Evolutionary conservation across 305 asterid species (phyloP).

Genomic region (Fraxinus greggii): DNA sequence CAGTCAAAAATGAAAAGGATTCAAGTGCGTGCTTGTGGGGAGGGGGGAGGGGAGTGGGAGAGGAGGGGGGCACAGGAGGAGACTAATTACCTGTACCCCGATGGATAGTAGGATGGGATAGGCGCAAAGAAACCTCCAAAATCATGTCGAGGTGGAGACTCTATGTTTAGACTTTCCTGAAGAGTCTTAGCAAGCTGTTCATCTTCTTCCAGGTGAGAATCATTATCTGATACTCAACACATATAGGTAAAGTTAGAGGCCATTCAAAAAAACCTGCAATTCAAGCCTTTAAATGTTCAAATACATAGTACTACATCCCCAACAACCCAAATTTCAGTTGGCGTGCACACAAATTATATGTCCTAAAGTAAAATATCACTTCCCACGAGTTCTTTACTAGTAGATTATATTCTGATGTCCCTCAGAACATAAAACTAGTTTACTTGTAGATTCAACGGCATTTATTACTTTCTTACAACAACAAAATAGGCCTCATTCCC

Average conservation of each 20-base stretch:
- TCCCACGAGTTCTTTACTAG: not conserved
- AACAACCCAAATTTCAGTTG: not conserved
- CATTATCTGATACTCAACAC: slow-evolving; percentile 43
- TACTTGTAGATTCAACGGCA: not conserved
- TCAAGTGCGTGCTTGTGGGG: not conserved
- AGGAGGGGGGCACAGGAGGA: not conserved
- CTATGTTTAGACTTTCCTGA: slow-evolving; percentile 77
- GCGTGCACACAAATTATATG: not conserved
- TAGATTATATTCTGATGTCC: not conserved
- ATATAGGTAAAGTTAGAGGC: slow-evolving; percentile 10
- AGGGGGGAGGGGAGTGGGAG: no score
- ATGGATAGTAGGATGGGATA: slow-evolving; percentile 45
- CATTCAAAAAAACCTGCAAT: not conserved
- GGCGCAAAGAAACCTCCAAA: slow-evolving; percentile 62
- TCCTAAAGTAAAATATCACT: not conserved
- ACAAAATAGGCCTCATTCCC: not conserved
- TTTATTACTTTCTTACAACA: not conserved
- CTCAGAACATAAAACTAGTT: not conserved
- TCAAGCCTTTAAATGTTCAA: not conserved
- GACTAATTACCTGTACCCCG: slow-evolving; percentile 30
- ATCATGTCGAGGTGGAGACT: slow-evolving; percentile 63
- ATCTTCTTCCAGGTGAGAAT: slow-evolving; percentile 74
- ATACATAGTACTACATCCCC: not conserved
- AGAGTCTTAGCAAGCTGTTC: slow-evolving; percentile 87
- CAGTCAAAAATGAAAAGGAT: not conserved